phyloP scores from a whole-genome alignment of 257 asterid species.

The Mentha longifolia region DNA sequence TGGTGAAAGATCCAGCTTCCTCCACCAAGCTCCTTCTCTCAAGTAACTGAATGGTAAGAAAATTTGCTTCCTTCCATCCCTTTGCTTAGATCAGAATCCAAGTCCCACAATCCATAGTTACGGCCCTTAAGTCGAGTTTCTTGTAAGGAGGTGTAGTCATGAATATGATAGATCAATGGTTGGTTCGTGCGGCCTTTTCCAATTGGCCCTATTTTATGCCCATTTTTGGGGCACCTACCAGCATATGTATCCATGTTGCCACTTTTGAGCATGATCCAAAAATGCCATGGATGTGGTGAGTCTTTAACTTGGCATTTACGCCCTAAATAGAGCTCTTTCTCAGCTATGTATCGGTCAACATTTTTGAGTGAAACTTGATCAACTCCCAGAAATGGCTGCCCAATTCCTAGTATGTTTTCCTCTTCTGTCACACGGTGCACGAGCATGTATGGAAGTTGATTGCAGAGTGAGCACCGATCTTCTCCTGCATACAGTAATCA shows the following conservation, averaged over 20 bases:
- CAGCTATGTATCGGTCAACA: constrained; percentile 64
- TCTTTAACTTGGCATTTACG: constrained; percentile 70
- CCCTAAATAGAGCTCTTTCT: constrained; percentile 70
- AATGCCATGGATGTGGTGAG: constrained; percentile 77
- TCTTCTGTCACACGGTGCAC: constrained; percentile 38
- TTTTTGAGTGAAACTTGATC: constrained; percentile 39
- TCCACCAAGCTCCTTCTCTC: constrained; percentile 78
- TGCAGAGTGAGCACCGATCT: constrained; percentile 51
- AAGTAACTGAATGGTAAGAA: constrained; percentile 66
- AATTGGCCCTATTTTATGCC: constrained; percentile 59
- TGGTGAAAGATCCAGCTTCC: constrained; percentile 83
- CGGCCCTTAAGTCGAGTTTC: constrained; percentile 62
- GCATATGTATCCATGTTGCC: constrained; percentile 91
- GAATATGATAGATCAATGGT: constrained; percentile 72
- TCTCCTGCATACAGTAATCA: constrained; percentile 18
- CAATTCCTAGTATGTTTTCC: constrained; percentile 70
- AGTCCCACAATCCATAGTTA: constrained; percentile 69
- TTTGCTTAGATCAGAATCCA: constrained; percentile 42
- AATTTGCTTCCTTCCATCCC: constrained; percentile 30
- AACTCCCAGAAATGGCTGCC: constrained; percentile 56
- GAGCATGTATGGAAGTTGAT: constrained; percentile 39
- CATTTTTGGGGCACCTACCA: constrained; percentile 71
- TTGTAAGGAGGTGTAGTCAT: constrained; percentile 63
- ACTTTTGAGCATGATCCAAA: constrained; percentile 89
- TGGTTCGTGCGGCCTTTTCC: constrained; percentile 84